Conservation (phyloP, 257 asterid genomes). For the Solanum lycopersicoides region DNA sequence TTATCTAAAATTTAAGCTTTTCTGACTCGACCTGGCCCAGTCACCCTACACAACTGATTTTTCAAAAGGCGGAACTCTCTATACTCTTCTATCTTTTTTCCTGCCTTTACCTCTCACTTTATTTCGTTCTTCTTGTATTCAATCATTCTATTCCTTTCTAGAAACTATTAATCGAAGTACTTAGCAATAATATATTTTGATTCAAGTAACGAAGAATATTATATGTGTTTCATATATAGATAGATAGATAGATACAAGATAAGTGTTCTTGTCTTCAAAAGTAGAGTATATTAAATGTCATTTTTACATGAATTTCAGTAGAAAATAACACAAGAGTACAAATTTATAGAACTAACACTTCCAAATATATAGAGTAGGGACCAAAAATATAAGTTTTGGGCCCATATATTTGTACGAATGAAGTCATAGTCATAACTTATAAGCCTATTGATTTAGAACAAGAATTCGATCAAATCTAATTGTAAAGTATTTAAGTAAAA, state of each 20-base stretch:
- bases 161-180: background rate
- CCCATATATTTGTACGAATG: background rate
- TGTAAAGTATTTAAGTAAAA: background rate
- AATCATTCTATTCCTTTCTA: background rate
- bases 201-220: background rate
- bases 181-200: background rate
- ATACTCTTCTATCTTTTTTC: background rate
- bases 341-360: background rate
- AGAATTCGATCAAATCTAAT: background rate
- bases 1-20: background rate
- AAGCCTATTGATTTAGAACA: background rate
- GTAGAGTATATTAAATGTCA: background rate
- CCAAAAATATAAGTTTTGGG: background rate
- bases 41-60: background rate
- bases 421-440: background rate
- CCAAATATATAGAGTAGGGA: background rate
- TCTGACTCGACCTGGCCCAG: accelerated
- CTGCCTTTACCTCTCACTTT: background rate
- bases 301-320: background rate
- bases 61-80: background rate
- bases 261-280: background rate
- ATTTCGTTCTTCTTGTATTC: background rate
- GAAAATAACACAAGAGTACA: background rate
- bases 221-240: background rate
- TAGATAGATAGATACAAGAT: background rate